Conservation (phyloP, 2,329 filamentous ascomycete genomes). For the Lecanoromycetidae sp. region DNA sequence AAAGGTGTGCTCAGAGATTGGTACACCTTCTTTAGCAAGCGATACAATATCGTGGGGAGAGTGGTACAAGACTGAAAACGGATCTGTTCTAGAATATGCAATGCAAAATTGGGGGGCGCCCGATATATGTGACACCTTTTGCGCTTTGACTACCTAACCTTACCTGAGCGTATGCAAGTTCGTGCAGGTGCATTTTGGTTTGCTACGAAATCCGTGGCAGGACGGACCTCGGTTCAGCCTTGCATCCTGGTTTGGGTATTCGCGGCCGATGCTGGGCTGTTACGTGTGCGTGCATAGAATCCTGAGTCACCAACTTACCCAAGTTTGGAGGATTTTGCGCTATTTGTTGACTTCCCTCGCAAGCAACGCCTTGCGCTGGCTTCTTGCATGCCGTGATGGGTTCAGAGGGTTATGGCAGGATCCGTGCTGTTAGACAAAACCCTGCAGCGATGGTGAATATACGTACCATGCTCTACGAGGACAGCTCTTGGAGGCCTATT, state of each 20-base stretch:
- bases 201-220: too few relatives aligned
- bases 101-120: background rate
- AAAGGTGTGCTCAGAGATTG: conserved; percentile 79
- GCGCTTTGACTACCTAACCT: conserved; percentile 7
- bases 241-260: background rate
- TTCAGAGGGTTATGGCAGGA: too few relatives aligned
- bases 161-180: too few relatives aligned
- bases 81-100: background rate
- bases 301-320: too few relatives aligned
- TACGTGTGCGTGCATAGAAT: too few relatives aligned
- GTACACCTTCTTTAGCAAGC: conserved; percentile 91
- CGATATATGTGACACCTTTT: background rate
- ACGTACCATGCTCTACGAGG: too few relatives aligned
- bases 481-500: too few relatives aligned
- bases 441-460: too few relatives aligned
- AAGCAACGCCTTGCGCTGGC: background rate
- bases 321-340: too few relatives aligned
- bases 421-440: background rate
- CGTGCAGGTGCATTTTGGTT: too few relatives aligned
- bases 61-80: conserved; percentile 29
- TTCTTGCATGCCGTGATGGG: conserved; percentile 1
- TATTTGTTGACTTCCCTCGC: background rate
- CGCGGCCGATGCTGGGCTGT: background rate
- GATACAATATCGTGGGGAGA: conserved; percentile 78
- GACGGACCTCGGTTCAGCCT: conserved; percentile 1